A percentile compares a stretch with the other conserved stretches of the same genome.
These are phyloP conservation scores for Eutrema salsugineum DNA, from an alignment of 441 rosid species.

Conservation along the genomic window DNA sequence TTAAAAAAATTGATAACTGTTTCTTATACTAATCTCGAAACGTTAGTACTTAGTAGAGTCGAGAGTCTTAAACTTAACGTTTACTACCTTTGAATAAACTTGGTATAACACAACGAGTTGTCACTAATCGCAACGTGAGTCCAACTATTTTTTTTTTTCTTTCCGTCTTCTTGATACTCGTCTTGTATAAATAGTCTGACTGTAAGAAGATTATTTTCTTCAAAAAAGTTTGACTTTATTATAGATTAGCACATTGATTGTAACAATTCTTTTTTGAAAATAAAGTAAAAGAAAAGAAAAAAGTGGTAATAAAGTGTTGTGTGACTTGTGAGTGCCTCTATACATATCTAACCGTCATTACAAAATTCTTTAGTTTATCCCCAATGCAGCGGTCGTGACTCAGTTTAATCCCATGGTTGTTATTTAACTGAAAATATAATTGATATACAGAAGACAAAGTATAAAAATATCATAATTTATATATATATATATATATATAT, in stretches of 20 bases:
- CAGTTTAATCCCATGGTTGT: not conserved
- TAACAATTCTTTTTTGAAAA: not conserved
- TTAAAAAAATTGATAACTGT: not conserved
- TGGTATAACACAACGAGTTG: not conserved
- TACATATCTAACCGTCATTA: slow-evolving; percentile 24
- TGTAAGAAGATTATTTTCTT: not conserved
- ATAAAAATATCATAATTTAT: no score
- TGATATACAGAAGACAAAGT: no score
- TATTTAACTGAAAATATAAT: slow-evolving; percentile 13
- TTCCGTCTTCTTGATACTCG: not conserved
- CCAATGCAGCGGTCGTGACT: slow-evolving; percentile 1
- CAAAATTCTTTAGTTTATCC: slow-evolving; percentile 16
- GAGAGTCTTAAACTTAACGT: not conserved
- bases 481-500: no score
- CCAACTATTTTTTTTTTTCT: not conserved
- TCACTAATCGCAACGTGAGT: not conserved
- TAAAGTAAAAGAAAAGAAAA: not conserved
- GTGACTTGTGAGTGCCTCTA: slow-evolving; percentile 22
- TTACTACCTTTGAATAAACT: not conserved
- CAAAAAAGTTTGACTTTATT: slow-evolving; percentile 13
- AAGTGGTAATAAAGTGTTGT: not conserved
- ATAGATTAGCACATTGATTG: not conserved
- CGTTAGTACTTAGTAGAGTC: not conserved
- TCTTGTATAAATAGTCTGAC: not conserved
- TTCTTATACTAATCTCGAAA: not conserved